These are phyloP conservation scores for Fomitopsis betulina DNA, from an alignment of 1,284 basidiomycete genomes.

Conservation along the genomic window DNA sequence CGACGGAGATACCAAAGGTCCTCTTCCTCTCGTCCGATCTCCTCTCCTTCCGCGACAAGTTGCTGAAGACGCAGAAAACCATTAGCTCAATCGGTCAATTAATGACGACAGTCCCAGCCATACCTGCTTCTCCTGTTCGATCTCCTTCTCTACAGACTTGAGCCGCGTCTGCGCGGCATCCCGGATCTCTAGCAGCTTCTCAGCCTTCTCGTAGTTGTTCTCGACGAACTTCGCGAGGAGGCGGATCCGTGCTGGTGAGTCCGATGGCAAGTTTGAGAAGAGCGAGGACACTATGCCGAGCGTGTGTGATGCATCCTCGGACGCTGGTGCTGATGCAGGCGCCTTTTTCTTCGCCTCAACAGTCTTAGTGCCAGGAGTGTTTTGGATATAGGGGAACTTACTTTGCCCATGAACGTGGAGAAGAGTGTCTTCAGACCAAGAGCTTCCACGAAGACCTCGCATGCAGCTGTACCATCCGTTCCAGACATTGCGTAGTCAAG, in stretches of 20 bases:
- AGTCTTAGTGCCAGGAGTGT: background rate
- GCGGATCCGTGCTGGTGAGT: conserved; percentile 78
- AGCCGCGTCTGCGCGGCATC: conserved; percentile 64
- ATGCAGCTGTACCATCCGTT: conserved; percentile 66
- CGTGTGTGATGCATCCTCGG: conserved; percentile 85
- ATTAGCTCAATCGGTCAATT: background rate
- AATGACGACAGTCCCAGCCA: conserved; percentile 7
- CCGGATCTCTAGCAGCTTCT: conserved; percentile 86
- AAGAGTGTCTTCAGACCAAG: conserved; percentile 89
- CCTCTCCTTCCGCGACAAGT: conserved; percentile 52
- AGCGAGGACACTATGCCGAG: conserved; percentile 87
- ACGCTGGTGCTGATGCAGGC: conserved; percentile 47
- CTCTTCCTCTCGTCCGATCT: conserved; percentile 59
- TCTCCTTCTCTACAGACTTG: conserved; percentile 54
- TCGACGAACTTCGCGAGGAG: conserved; percentile 94
- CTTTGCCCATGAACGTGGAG: conserved; percentile 91
- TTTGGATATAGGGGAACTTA: conserved; percentile 23
- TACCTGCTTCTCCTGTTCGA: conserved; percentile 66
- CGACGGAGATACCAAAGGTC: conserved; percentile 80
- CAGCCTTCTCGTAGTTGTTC: conserved; percentile 86
- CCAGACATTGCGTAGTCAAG: conserved; percentile 91
- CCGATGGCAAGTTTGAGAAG: conserved; percentile 85
- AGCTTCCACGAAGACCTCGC: conserved; percentile 85
- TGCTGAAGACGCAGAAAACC: conserved; percentile 13
- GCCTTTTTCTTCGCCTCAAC: conserved; percentile 51